phyloP scores from a whole-genome alignment of 257 asterid genomes.

The Pogostemon cablin region DNA sequence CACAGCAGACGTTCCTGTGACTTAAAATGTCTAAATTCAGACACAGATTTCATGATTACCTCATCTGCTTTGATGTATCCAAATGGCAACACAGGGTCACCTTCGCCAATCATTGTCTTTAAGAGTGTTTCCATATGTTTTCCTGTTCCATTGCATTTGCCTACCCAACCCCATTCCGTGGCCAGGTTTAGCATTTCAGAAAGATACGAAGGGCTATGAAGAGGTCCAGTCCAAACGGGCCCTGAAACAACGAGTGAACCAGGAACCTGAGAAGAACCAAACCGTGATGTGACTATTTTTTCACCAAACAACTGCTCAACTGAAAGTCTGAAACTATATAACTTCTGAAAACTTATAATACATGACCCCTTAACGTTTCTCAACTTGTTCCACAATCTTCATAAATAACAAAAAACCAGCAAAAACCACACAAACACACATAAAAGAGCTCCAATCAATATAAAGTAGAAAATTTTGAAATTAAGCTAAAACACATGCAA shows the following conservation, averaged over 20 bases:
- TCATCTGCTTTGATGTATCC: constrained; percentile 81
- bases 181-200: constrained; percentile 70
- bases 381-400: neutral
- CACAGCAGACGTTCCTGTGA: constrained; percentile 6
- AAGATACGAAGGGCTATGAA: constrained; percentile 62
- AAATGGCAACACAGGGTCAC: constrained; percentile 80
- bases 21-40: neutral
- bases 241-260: constrained; percentile 82
- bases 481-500: constrained; percentile 11
- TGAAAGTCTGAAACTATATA: neutral
- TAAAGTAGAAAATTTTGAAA: neutral
- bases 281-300: constrained; percentile 12
- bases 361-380: no score
- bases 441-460: neutral
- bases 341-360: no score
- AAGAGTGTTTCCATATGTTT: constrained; percentile 61
- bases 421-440: neutral
- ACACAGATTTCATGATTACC: constrained; percentile 45
- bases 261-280: constrained; percentile 53
- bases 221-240: constrained; percentile 96
- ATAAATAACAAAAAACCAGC: neutral
- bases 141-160: constrained; percentile 59
- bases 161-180: constrained; percentile 81
- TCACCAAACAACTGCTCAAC: constrained; percentile 9
- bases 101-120: constrained; percentile 73